These are phyloP conservation scores for Septoria petroselini DNA, from an alignment of 2,329 filamentous ascomycete species.

Conservation along the genomic window DNA sequence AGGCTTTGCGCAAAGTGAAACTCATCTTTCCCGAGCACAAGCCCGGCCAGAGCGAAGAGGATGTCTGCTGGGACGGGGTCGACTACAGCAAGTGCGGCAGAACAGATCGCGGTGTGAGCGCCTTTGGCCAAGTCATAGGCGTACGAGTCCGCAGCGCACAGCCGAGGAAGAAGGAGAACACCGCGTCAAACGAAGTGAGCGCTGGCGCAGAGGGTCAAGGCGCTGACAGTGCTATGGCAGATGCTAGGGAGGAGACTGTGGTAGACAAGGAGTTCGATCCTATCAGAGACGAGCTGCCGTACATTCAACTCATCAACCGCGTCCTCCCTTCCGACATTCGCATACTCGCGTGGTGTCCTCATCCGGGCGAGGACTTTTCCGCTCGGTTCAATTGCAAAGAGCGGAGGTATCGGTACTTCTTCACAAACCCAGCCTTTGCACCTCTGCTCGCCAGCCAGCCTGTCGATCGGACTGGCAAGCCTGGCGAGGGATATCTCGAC, in stretches of 20 bases:
- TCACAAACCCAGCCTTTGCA: conserved; percentile 85
- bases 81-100: conserved; percentile 95
- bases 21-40: conserved; percentile 67
- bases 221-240: conserved; percentile 20
- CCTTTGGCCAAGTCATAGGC: conserved; percentile 92
- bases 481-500: conserved; percentile 72
- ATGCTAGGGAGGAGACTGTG: conserved; percentile 18
- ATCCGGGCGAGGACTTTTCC: conserved; percentile 74
- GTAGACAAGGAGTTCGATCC: conserved; percentile 54
- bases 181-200: conserved; percentile 8
- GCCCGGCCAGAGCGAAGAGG: conserved; percentile 41
- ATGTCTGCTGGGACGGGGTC: conserved; percentile 74
- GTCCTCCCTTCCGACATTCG: conserved; percentile 87
- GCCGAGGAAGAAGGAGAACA: conserved; percentile 45
- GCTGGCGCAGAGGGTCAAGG: conserved; percentile 18
- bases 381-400: conserved; percentile 91
- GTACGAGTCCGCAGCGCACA: conserved; percentile 76
- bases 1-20: conserved; percentile 75
- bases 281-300: conserved; percentile 76
- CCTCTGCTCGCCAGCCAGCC: conserved; percentile 51
- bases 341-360: conserved; percentile 87
- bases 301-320: conserved; percentile 78
- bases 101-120: conserved; percentile 89
- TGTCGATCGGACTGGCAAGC: conserved; percentile 21
- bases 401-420: conserved; percentile 92